A percentile compares a stretch with the other conserved stretches of the same genome.
Conservation (phyloP, 2,329 filamentous ascomycete genomes). For the Diaporthe sp. region DNA sequence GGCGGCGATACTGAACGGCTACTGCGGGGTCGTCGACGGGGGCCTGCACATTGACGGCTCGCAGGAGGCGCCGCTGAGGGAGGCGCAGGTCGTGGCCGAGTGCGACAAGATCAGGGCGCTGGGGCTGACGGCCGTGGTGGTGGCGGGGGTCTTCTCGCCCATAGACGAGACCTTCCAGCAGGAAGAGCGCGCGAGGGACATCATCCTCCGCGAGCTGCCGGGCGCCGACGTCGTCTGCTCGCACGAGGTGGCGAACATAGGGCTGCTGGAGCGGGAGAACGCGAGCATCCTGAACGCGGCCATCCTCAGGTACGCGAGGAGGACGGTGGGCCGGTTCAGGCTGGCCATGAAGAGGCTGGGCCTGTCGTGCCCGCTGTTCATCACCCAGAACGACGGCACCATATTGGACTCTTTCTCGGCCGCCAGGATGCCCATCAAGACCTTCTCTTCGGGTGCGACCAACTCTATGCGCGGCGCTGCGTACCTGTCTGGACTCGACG, state of each 20-base stretch:
- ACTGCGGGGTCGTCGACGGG: slow-evolving; percentile 61
- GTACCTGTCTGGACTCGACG: slow-evolving; percentile 60
- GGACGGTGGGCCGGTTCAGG: slow-evolving; percentile 61
- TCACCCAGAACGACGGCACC: slow-evolving; percentile 67
- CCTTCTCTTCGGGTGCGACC: slow-evolving; percentile 64
- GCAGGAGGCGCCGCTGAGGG: slow-evolving; percentile 56
- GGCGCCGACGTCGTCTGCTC: slow-evolving; percentile 49
- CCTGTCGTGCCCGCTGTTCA: slow-evolving; percentile 57
- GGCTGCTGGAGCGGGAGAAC: slow-evolving; percentile 65
- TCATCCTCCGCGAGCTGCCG: slow-evolving; percentile 62
- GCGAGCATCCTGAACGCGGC: slow-evolving; percentile 67
- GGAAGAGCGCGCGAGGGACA: slow-evolving; percentile 63
- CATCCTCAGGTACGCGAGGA: slow-evolving; percentile 61
- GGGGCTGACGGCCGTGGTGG: slow-evolving; percentile 59
- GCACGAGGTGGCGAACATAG: slow-evolving; percentile 53
- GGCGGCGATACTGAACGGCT: slow-evolving; percentile 45
- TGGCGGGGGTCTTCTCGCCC: slow-evolving; percentile 71
- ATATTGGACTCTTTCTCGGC: slow-evolving; percentile 58
- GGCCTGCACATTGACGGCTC: slow-evolving; percentile 53
- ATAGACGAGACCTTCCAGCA: slow-evolving; percentile 68
- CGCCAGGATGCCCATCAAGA: slow-evolving; percentile 60
- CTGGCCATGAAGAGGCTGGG: slow-evolving; percentile 58
- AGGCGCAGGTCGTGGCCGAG: slow-evolving; percentile 52
- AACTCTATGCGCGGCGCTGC: slow-evolving; percentile 66
- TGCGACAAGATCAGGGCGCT: slow-evolving; percentile 44